Evolutionary conservation across 768 basidiomycete genomes (phyloP).

Genomic region (Leccinum imitatum): DNA sequence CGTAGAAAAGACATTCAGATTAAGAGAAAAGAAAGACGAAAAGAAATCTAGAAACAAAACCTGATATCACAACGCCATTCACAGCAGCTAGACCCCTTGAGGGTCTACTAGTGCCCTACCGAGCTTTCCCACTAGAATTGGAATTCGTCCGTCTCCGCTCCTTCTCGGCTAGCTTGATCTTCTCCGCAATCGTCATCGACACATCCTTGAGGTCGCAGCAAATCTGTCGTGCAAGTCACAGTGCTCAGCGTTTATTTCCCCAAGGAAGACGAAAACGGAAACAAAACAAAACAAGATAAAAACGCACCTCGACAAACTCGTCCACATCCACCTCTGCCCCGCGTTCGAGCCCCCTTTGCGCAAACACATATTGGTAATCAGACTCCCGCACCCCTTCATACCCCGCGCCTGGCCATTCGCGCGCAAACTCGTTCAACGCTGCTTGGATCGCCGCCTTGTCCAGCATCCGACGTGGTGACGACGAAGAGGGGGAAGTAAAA

Average conservation of each 20-base stretch:
- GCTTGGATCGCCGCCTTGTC: conserved; percentile 40
- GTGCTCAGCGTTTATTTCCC: not conserved
- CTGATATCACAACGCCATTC: not conserved
- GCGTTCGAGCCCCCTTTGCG: conserved; percentile 66
- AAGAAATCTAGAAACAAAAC: not conserved
- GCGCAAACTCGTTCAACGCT: conserved; percentile 44
- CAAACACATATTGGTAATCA: conserved; percentile 74
- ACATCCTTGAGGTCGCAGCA: conserved; percentile 75
- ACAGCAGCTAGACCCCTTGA: not conserved
- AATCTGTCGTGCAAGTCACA: conserved; percentile 42
- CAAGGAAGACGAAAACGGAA: not conserved
- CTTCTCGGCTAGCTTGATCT: conserved; percentile 31
- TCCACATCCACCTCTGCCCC: conserved; percentile 68
- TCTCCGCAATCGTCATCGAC: conserved; percentile 40
- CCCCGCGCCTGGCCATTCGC: conserved; percentile 37
- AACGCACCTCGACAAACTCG: conserved; percentile 82
- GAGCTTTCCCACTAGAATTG: conserved; percentile 42
- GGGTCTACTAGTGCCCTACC: conserved; percentile 23
- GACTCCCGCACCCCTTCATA: conserved; percentile 61
- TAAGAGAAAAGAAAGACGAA: not conserved
- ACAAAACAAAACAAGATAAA: not conserved
- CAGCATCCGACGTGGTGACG: conserved; percentile 32
- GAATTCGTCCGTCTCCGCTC: conserved; percentile 38
- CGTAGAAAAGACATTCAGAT: not conserved
- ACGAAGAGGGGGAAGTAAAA: not conserved